Percentiles rank a stretch among this genome's conserved stretches.
These are phyloP conservation scores for Tuber indicum DNA, from an alignment of 495 filamentous ascomycete species.

Conservation along the genomic window DNA sequence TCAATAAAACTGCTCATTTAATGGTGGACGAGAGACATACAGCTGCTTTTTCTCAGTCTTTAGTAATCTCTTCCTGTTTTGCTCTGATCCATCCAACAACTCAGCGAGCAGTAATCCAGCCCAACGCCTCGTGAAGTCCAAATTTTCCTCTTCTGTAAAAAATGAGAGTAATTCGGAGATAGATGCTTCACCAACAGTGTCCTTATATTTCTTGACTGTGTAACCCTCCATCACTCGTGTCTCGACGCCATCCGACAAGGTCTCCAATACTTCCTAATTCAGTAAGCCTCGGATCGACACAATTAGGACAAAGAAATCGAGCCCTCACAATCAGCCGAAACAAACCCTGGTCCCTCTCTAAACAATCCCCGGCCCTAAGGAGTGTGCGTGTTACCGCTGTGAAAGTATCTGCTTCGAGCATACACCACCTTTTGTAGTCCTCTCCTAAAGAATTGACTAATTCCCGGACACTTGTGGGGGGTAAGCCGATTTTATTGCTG, in stretches of 20 bases:
- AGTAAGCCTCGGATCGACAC: not conserved
- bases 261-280: conserved; percentile 28
- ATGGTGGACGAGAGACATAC: conserved; percentile 10
- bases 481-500: not conserved
- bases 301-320: conserved; percentile 10
- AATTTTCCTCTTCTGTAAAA: conserved; percentile 16
- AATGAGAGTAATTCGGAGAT: conserved; percentile 12
- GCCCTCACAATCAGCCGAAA: conserved; percentile 36
- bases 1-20: conserved; percentile 6
- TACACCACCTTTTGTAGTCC: conserved; percentile 32
- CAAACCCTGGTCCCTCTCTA: conserved; percentile 32
- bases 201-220: conserved; percentile 19
- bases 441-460: conserved; percentile 9
- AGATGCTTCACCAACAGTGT: conserved; percentile 21
- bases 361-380: conserved; percentile 20
- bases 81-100: conserved; percentile 18
- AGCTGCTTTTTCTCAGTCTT: conserved; percentile 18
- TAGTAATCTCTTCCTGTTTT: conserved; percentile 21
- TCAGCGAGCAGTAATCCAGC: conserved; percentile 30
- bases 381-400: conserved; percentile 23
- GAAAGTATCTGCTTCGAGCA: conserved; percentile 26
- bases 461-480: not conserved
- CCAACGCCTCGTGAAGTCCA: conserved; percentile 30
- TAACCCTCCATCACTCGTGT: conserved; percentile 19
- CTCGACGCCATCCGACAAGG: conserved; percentile 12